Evolutionary conservation across 192 early-diverging fungal genomes (phyloP), one percentile per base, ranked within the genome.

Genomic region (Bifiguratus adelaidae): DNA sequence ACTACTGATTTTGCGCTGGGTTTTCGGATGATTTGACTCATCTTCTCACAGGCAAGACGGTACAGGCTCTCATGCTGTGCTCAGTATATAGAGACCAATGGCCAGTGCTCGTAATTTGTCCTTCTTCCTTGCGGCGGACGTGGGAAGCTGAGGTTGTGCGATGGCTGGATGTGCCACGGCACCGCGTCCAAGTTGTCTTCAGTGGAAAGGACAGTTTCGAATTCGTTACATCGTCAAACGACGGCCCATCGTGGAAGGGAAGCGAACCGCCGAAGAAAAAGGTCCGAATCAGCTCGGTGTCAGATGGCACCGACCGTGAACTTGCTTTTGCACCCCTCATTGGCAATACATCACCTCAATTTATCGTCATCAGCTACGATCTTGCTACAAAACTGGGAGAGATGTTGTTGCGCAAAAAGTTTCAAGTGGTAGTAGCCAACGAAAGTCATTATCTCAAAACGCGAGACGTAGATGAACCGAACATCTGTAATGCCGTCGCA

Each of bases 401-500:
- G 15, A 35, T 56, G 21, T 35, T 72, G 12, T 2, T 8, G 15
- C 32, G 40, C 25, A 28, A 19, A 26, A 28, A 33, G 12, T 72
- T 58, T 30, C 29, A 53, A 21, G 30, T 67, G 13, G 35, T 71
- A 12, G 57, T 72, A 9, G 38, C 48, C 27, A 67, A 72, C 47
- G 70, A 72, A 44, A 61, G 63, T 11, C 70, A 72, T 44, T 63
- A 67, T 36, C 12, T 72, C n/a, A 72, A 72, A 30, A 62, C 43
- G n/a, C 43, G 25, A 25, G 47, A 58, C 15, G 67, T 70, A 49
- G 21, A 35, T 61, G 12, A 30, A 26, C 48, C 2, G 22, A 22
- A 25, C 24, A 32, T 26, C 20, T 13, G 7, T 34, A 5, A 25
- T 59, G 12, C 15, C 58, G 16, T 24, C 4, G 8, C 41, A 40